Conservation (phyloP, 2,329 filamentous ascomycete genomes). For the Aureobasidium sp. region DNA sequence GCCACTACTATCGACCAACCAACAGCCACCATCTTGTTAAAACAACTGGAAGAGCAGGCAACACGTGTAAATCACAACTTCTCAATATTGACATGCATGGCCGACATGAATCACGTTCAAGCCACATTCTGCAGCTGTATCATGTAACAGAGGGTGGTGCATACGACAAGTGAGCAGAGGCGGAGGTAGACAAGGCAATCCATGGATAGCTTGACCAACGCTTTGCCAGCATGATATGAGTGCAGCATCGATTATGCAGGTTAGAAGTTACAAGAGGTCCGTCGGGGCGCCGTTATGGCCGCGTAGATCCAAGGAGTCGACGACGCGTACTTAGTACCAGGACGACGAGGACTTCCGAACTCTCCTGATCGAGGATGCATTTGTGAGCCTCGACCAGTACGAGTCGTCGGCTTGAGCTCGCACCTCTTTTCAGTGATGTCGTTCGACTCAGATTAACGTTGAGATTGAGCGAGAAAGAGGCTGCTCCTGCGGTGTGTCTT, state of each 20-base stretch:
- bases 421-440: background rate
- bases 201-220: background rate
- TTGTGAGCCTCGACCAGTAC: background rate
- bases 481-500: background rate
- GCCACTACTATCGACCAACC: background rate
- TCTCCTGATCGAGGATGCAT: background rate
- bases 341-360: background rate
- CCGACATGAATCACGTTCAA: background rate
- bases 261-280: background rate
- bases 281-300: background rate
- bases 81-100: background rate
- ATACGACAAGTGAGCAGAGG: background rate
- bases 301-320: background rate
- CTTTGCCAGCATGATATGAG: background rate
- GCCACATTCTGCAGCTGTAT: slow-evolving; percentile 4
- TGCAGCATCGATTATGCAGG: background rate
- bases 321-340: background rate
- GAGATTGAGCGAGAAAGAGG: background rate
- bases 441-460: slow-evolving; percentile 4
- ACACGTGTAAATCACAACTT: background rate
- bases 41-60: background rate
- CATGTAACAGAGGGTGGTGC: background rate
- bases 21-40: background rate
- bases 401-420: slow-evolving; percentile 3
- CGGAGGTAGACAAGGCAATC: background rate